Percentiles rank a stretch among this genome's conserved stretches.
phyloP scores from a whole-genome alignment of 2,329 filamentous ascomycete species.

The Colletotrichum shisoi region DNA sequence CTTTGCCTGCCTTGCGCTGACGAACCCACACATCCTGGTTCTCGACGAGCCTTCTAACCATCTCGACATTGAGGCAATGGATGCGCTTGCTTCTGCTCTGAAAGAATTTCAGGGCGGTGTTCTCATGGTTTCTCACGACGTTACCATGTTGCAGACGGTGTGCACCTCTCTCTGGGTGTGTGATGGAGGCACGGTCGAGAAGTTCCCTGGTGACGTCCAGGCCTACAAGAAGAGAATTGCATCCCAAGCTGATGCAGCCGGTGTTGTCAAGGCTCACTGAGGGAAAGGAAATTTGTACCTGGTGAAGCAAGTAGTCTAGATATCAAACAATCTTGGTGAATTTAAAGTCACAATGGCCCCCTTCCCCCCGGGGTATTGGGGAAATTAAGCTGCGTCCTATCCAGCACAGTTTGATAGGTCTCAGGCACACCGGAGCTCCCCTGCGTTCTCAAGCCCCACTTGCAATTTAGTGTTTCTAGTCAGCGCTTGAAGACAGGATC shows the following conservation, averaged over 20 bases:
- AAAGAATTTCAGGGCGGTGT: slow-evolving; percentile 91
- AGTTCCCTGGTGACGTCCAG: slow-evolving; percentile 94
- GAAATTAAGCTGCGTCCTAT: not conserved
- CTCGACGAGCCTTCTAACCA: slow-evolving; percentile 99
- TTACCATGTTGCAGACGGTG: slow-evolving; percentile 97
- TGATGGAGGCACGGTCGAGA: slow-evolving; percentile 90
- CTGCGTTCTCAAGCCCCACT: slow-evolving; percentile 13
- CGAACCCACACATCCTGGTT: slow-evolving; percentile 95
- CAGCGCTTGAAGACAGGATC: slow-evolving; percentile 16
- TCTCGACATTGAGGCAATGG: slow-evolving; percentile 99
- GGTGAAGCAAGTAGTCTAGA: not conserved
- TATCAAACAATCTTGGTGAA: not conserved
- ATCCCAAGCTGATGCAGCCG: slow-evolving; percentile 85
- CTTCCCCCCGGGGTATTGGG: too few species aligned
- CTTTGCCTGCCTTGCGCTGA: slow-evolving; percentile 93
- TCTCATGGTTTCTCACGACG: slow-evolving; percentile 98
- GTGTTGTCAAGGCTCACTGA: slow-evolving; percentile 77
- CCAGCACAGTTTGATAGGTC: slow-evolving; percentile 14
- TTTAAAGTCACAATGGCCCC: not conserved
- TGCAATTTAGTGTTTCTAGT: slow-evolving; percentile 31
- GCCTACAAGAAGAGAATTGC: slow-evolving; percentile 97
- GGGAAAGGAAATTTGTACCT: not conserved
- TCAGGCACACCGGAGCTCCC: slow-evolving; percentile 34
- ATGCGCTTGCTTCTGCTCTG: slow-evolving; percentile 85
- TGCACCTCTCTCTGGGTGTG: slow-evolving; percentile 97